Evolutionary conservation across 192 early-diverging fungal genomes (phyloP), one percentile per base, ranked within the genome.

Genomic region (Podila verticillata): DNA sequence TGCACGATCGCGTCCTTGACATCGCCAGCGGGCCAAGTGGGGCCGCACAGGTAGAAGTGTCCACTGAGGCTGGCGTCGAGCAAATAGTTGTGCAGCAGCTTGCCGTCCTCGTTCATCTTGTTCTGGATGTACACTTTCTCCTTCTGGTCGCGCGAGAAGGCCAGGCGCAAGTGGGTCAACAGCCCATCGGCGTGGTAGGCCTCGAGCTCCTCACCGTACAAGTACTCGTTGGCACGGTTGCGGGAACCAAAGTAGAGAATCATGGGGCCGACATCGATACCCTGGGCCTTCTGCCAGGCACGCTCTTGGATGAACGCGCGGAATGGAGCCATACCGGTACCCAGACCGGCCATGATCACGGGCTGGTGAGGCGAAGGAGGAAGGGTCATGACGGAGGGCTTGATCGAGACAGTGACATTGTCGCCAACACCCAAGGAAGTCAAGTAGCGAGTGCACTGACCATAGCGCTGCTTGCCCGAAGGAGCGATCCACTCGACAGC

Each of bases 271-370:
- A 98, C 93, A 13, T 93, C 82, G 22, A 85, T 83, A 62, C 95
- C 95, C 64, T 92, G 81, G 32, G 90, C 81, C 84, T 92, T 92
- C 66, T 90, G 89, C 83, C 93, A 89, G 17, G 91, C 91, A 65
- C 97, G 93, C 84, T 97, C 97, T 80, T 98, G 93, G 79, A 98
- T 94, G 65, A 98, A 98, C 1, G 97, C 96, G 60, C 97, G 93
- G 92, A 98, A 98, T 15, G 97, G 97, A 26, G 97, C 97, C 97
- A 98, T 98, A 67, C 97, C 97, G 6, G 97, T 98, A 69, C 97
- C 97, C 30, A 98, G 90, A 70, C 97, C 97, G 34, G 97, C 92
- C 96, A 98, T 97, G 73, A 98, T 94, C 31, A 98, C 94, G 48
- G 97, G 97, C 66, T 94, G 92, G 39, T 78, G 71, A 74, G 93